Conservation (phyloP, 1,284 basidiomycete genomes). For the Ceratobasidium sp. region DNA sequence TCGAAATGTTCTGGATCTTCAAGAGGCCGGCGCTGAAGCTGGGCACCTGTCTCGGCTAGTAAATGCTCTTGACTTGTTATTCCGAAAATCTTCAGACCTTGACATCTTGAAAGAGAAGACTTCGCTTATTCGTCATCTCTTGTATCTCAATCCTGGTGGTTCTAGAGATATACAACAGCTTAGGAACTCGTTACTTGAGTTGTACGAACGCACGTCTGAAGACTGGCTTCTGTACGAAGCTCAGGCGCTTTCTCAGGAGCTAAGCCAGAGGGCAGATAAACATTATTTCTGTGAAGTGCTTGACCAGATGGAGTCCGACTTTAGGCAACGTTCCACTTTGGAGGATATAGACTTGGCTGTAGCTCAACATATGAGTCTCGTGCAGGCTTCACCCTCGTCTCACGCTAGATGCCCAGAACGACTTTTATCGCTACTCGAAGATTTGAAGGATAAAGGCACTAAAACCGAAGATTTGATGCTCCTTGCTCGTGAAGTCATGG, state of each 20-base stretch:
- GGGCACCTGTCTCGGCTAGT: not conserved
- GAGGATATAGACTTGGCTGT: slow-evolving; percentile 1
- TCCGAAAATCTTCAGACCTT: not conserved
- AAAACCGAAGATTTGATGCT: slow-evolving; percentile 1
- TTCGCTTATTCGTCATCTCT: not conserved
- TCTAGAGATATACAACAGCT: not conserved
- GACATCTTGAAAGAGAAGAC: slow-evolving; percentile 11
- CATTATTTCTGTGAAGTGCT: not conserved
- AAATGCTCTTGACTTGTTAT: not conserved
- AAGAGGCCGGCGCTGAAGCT: not conserved
- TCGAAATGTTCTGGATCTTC: not conserved
- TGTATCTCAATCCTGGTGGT: not conserved
- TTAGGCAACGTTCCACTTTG: not conserved
- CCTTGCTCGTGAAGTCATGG: not conserved
- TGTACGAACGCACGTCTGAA: slow-evolving; percentile 20
- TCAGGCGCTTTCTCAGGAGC: slow-evolving; percentile 2
- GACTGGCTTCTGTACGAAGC: not conserved
- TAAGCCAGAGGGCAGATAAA: not conserved
- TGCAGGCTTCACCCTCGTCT: not conserved
- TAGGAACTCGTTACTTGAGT: not conserved
- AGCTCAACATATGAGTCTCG: slow-evolving; percentile 11
- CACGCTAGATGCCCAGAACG: slow-evolving; percentile 14
- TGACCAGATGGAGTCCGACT: slow-evolving; percentile 17
- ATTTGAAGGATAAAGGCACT: not conserved
- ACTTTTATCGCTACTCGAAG: not conserved